These are phyloP conservation scores for Ophiostoma ulmi DNA, from an alignment of 2,329 filamentous ascomycete genomes.

Conservation along the genomic window DNA sequence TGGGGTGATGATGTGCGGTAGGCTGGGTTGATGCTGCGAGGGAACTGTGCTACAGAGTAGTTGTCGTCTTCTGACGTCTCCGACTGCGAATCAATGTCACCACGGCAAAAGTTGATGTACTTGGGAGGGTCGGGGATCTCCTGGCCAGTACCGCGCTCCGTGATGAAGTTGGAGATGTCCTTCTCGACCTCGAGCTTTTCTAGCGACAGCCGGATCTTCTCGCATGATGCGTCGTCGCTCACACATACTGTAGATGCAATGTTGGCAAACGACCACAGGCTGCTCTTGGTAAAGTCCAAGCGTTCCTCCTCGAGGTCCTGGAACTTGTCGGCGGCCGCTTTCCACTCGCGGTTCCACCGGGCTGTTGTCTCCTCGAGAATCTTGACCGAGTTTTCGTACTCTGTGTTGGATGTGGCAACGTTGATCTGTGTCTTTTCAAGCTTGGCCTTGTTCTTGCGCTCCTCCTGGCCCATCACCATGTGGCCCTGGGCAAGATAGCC, in stretches of 20 bases:
- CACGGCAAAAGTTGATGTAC: constrained; percentile 98
- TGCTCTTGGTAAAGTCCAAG: constrained; percentile 95
- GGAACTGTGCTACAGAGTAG: constrained; percentile 94
- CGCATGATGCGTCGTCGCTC: constrained; percentile 92
- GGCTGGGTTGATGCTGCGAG: constrained; percentile 88
- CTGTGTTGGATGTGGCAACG: constrained; percentile 80
- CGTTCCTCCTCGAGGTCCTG: constrained; percentile 97
- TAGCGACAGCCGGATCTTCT: constrained; percentile 87
- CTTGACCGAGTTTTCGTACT: constrained; percentile 92
- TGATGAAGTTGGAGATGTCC: constrained; percentile 86
- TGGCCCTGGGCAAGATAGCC: constrained; percentile 97
- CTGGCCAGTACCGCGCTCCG: constrained; percentile 82
- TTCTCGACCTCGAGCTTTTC: constrained; percentile 94
- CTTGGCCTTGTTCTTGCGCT: constrained; percentile 97
- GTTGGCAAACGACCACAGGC: constrained; percentile 96
- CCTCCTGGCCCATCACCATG: constrained; percentile 99
- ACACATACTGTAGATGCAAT: constrained; percentile 96
- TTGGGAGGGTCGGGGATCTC: constrained; percentile 96
- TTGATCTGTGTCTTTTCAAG: constrained; percentile 98
- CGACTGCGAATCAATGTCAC: constrained; percentile 77
- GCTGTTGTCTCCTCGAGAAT: constrained; percentile 89
- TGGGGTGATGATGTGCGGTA: constrained; percentile 95
- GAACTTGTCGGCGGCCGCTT: constrained; percentile 95
- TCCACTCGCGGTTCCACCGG: constrained; percentile 98
- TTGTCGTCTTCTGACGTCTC: constrained; percentile 79